phyloP scores from a whole-genome alignment of 2,329 filamentous ascomycete species.

The Pleomassaria siparia region DNA sequence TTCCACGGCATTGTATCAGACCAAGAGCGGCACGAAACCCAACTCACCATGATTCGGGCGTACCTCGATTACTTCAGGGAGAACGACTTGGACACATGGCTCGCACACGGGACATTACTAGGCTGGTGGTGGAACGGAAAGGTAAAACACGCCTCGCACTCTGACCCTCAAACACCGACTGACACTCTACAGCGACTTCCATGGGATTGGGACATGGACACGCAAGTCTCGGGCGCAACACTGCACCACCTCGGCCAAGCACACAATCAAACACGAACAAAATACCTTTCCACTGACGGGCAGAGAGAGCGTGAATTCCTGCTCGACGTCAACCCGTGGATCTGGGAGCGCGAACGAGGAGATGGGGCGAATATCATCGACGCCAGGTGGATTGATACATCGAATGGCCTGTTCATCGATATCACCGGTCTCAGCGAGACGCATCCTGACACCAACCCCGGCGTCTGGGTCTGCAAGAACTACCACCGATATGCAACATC shows the following conservation, averaged over 20 bases:
- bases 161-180: slow-evolving; percentile 10
- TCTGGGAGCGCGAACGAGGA: slow-evolving; percentile 61
- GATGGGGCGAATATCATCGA: slow-evolving; percentile 80
- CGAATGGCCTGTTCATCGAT: slow-evolving; percentile 78
- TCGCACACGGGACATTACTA: slow-evolving; percentile 79
- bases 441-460: slow-evolving; percentile 59
- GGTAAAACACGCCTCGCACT: slow-evolving; percentile 39
- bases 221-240: slow-evolving; percentile 71
- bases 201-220: slow-evolving; percentile 84
- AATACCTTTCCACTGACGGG: slow-evolving; percentile 40
- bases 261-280: slow-evolving; percentile 67
- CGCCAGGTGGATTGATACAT: slow-evolving; percentile 76
- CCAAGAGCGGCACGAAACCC: slow-evolving; percentile 64
- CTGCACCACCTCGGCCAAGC: slow-evolving; percentile 65
- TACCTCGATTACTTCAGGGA: slow-evolving; percentile 69
- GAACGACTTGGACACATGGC: slow-evolving; percentile 76
- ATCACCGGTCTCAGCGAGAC: slow-evolving; percentile 76
- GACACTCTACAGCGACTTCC: slow-evolving; percentile 62
- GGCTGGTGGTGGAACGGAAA: slow-evolving; percentile 87
- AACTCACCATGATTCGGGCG: slow-evolving; percentile 70
- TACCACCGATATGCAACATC: slow-evolving; percentile 68
- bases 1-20: slow-evolving; percentile 66
- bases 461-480: slow-evolving; percentile 79
- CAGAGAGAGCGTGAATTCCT: slow-evolving; percentile 60
- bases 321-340: slow-evolving; percentile 75